Evolutionary conservation across 495 filamentous ascomycete genomes (phyloP).

Genomic region (Echria macrotheca): DNA sequence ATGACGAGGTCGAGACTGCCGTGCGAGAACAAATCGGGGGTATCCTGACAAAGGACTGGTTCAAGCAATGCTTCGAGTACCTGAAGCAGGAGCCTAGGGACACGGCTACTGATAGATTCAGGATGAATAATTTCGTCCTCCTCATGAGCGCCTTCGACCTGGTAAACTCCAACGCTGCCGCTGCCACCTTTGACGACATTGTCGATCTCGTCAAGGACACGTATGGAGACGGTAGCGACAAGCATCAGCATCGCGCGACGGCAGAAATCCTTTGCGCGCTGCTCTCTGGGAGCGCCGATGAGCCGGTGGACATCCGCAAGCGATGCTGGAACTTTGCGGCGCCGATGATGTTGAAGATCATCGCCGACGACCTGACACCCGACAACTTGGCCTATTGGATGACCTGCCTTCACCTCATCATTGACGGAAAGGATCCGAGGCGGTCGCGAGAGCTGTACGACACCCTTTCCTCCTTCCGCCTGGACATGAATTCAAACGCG

Average conservation of each 20-base stretch:
- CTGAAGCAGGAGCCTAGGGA: slow-evolving; percentile 97
- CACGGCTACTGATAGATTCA: slow-evolving; percentile 73
- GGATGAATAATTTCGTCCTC: slow-evolving; percentile 77
- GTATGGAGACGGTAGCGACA: slow-evolving; percentile 90
- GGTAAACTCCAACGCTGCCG: slow-evolving; percentile 66
- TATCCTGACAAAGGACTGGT: slow-evolving; percentile 77
- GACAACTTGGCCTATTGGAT: slow-evolving; percentile 94
- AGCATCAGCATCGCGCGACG: slow-evolving; percentile 95
- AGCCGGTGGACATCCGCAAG: slow-evolving; percentile 60
- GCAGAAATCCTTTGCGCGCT: slow-evolving; percentile 89
- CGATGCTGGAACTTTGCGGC: slow-evolving; percentile 84
- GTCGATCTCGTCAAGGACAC: slow-evolving; percentile 67
- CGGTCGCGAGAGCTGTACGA: slow-evolving; percentile 81
- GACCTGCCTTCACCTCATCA: slow-evolving; percentile 81
- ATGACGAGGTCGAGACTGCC: slow-evolving; percentile 74
- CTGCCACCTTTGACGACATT: slow-evolving; percentile 80
- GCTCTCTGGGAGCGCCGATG: slow-evolving; percentile 67
- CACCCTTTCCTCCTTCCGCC: slow-evolving; percentile 73
- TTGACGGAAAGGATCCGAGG: slow-evolving; percentile 75
- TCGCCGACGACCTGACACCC: slow-evolving; percentile 84
- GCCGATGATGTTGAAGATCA: slow-evolving; percentile 79
- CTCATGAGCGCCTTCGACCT: slow-evolving; percentile 86
- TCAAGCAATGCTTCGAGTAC: slow-evolving; percentile 79
- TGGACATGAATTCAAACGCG: slow-evolving; percentile 93
- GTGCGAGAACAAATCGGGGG: slow-evolving; percentile 77